Base-by-base conservation (phyloP, 805 yeast species). In the Nakazawaea siamensis region DNA sequence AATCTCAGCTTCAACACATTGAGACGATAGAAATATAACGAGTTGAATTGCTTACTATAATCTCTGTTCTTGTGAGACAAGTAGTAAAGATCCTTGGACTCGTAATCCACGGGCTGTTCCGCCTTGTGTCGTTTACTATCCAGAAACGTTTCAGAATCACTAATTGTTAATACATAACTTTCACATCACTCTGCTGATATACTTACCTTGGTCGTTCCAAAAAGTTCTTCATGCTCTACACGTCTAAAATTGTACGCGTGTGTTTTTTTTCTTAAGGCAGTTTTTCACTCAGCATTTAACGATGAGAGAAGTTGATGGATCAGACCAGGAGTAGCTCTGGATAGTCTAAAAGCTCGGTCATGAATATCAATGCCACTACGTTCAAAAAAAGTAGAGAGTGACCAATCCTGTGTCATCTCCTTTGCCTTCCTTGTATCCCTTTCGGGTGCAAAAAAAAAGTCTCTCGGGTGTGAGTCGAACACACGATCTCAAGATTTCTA, bases 21-120 rank as follows among this genome's bases (percentile, higher is more conserved):
- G 24, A 62, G 50, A 27, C 71, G 45, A 38, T 62, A 54, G 40
- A 60, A 66, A 48, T 66, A 66, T 66, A 66, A 57, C 30, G 64
- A 50, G 43, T 46, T 63, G 48, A 60, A 66, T 47, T 66, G 71
- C 18, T 52, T 51, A 21, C 54, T 53, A 41, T 63, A 65, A 24
- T 52, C 52, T 18, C 70, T 45, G 7, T 46, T 44, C 3, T 42
- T 41, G 2, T 44, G 39, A 14, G 47, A 33, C 18, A 55, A 41
- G 17, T 29, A 35, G 38, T 51, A 60, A 13, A 44, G 43, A 20
- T 48, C 39, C 13, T 21, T 32, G 5, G 25, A 14, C 19, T 16
- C 26, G 30, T 14, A 35, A 6, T 35, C 32, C 12, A 16, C 14
- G 2, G 39, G 39, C 23, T 37, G 37, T 17, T 31, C 28, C 17